Evolutionary conservation across 306 rosid genomes (phyloP).

Genomic region (Begonia peltatifolia): DNA sequence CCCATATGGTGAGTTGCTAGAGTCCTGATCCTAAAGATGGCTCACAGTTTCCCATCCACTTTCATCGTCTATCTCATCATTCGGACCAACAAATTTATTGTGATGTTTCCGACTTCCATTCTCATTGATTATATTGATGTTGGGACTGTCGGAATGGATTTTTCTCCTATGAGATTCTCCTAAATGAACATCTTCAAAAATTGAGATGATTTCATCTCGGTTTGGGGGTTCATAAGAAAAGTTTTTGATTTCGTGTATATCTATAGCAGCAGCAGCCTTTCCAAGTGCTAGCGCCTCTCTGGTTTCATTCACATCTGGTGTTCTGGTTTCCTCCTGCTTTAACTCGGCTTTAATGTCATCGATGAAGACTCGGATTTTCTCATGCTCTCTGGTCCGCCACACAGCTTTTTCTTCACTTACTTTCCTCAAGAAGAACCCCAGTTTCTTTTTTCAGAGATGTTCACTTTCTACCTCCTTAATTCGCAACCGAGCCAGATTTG

Average conservation of each 20-base stretch:
- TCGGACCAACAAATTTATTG: conserved; percentile 32
- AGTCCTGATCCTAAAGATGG: conserved; percentile 85
- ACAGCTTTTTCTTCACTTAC: conserved; percentile 63
- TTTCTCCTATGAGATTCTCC: conserved; percentile 56
- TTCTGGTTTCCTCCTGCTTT: conserved; percentile 54
- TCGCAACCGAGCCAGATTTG: conserved; percentile 57
- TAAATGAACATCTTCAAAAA: conserved; percentile 50
- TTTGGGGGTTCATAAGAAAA: conserved; percentile 64
- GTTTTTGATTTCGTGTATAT: conserved; percentile 53
- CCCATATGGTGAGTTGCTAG: conserved; percentile 67
- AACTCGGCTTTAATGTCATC: conserved; percentile 70
- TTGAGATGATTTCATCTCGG: conserved; percentile 64
- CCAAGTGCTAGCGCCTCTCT: conserved; percentile 47
- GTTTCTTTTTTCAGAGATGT: conserved; percentile 68
- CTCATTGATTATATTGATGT: conserved; percentile 31
- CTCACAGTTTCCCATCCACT: conserved; percentile 99
- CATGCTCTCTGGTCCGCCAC: conserved; percentile 90
- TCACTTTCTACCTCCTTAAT: conserved; percentile 85
- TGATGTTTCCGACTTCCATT: conserved; percentile 30
- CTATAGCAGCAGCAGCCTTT: conserved; percentile 48
- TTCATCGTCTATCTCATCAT: conserved; percentile 69
- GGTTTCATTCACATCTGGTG: conserved; percentile 43
- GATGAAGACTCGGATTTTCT: conserved; percentile 67
- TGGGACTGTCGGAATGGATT: conserved; percentile 55
- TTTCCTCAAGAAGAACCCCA: conserved; percentile 65